Base-by-base conservation (phyloP, 257 asterid genomes). In the Dorcoceras hygrometricum region DNA sequence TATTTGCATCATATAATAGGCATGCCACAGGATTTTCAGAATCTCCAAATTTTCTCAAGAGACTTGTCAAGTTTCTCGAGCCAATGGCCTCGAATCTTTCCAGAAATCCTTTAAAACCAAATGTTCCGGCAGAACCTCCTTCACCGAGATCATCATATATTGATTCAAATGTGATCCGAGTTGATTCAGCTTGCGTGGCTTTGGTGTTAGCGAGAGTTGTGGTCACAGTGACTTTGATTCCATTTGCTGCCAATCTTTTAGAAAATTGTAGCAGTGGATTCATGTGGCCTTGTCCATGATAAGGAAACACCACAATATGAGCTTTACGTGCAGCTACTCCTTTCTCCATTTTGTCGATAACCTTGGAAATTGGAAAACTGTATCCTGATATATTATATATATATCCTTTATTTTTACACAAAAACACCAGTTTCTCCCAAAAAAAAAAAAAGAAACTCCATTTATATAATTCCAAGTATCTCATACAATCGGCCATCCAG, bases 241-340 rank as follows among this genome's bases (percentile, higher is more conserved):
- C 86, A 63, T 76, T 77, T 59, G 87, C 80, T 63, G 84, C 77
- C 51, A 81, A 65, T 26, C 89, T 70, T 63, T 79, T 83, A 50
- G 86, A 83, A 50, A 81, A 81, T 59, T 83, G 92, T 48, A 86
- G 55, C 86, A 83, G 76, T 57, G 87, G 92, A 61, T 83, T 83
- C 31, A 79, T 79, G 73, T 81, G 92, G 72, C 87, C 92, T 68
- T 83, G 92, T 19, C 89, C 86, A 55, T 86, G 87, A 78, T 77
- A 80, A n/a, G 87, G 75, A 6, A 83, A 70, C 66, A 83, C 76
- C 57, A 81, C 69, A 6, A 81, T 67, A 57, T 83, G 89, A 72
- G 71, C 74, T 77, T 56, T 80, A 55, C 66, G 64, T 27, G 34
- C 57, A 39, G 48, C 57, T 19, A 67, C 75, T 59, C 59, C 76